Conservation (phyloP, 805 yeast species). For the Suhomyces prunicola region DNA sequence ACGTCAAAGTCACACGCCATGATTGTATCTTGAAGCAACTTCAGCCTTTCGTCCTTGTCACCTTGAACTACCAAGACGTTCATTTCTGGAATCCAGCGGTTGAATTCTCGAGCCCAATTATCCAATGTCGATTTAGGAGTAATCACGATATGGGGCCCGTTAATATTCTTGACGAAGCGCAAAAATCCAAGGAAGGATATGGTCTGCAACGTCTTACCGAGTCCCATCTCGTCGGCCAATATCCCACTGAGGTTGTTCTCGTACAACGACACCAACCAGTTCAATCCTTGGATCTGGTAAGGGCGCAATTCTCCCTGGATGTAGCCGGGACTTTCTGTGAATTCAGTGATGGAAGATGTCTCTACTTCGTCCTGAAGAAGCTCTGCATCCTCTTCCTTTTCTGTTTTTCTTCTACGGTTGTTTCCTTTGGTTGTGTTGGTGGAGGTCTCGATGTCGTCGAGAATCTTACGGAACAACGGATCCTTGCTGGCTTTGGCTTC, state of each 20-base stretch:
- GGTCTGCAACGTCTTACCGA: conserved; percentile 79
- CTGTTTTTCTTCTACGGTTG: conserved; percentile 62
- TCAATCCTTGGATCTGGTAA: conserved; percentile 76
- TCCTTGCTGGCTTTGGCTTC: conserved; percentile 62
- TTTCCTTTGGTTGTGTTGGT: background rate
- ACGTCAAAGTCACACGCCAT: conserved; percentile 68
- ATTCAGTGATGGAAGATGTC: conserved; percentile 38
- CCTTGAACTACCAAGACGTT: conserved; percentile 70
- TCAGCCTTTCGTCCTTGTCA: conserved; percentile 62
- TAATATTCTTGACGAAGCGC: conserved; percentile 54
- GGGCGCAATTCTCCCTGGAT: conserved; percentile 62
- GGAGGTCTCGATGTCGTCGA: conserved; percentile 36
- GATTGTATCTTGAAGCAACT: conserved; percentile 48
- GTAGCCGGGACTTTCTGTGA: conserved; percentile 50
- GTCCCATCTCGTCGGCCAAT: conserved; percentile 83
- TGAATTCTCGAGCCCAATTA: conserved; percentile 77
- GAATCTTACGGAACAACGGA: conserved; percentile 50
- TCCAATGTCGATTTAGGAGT: conserved; percentile 80
- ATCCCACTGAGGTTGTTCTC: conserved; percentile 72
- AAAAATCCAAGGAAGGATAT: conserved; percentile 73
- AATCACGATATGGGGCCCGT: conserved; percentile 73
- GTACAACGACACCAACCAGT: conserved; percentile 70
- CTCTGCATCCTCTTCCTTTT: conserved; percentile 76
- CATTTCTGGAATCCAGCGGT: conserved; percentile 78
- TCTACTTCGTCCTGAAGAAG: conserved; percentile 54